phyloP scores from a whole-genome alignment of 768 basidiomycete species.

The Pleurotus cornucopiae region DNA sequence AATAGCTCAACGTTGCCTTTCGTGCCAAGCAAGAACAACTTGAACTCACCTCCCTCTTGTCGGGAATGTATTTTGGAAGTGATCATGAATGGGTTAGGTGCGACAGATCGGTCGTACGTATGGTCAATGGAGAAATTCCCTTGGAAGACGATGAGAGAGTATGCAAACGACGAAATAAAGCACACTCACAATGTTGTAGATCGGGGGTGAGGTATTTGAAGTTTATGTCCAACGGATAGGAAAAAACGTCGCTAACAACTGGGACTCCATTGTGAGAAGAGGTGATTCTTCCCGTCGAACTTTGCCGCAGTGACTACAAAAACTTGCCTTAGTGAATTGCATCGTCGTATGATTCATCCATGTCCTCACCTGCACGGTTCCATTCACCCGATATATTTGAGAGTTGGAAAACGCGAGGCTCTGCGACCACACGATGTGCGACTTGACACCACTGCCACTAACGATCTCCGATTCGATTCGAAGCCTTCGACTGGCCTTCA shows the following conservation, averaged over 20 bases:
- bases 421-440: constrained; percentile 59
- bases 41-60: constrained; percentile 51
- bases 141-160: constrained; percentile 17
- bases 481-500: constrained; percentile 53
- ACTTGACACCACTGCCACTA: constrained; percentile 54
- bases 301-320: constrained; percentile 35
- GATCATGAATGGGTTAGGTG: constrained; percentile 55
- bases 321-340: constrained; percentile 1
- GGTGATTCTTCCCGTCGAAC: constrained; percentile 27
- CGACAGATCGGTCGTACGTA: constrained; percentile 55
- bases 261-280: constrained; percentile 40
- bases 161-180: constrained; percentile 2
- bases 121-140: constrained; percentile 59
- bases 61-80: constrained; percentile 53
- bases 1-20: neutral
- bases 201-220: constrained; percentile 31
- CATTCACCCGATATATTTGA: constrained; percentile 54
- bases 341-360: too few species aligned
- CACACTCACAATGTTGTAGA: constrained; percentile 29
- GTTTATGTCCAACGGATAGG: constrained; percentile 43
- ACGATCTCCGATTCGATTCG: constrained; percentile 58
- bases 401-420: constrained; percentile 54
- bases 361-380: constrained; percentile 30
- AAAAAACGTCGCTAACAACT: constrained; percentile 35
- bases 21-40: neutral